These are phyloP conservation scores for Penicillium sp. DNA, from an alignment of 2,329 filamentous ascomycete species.

Conservation along the genomic window DNA sequence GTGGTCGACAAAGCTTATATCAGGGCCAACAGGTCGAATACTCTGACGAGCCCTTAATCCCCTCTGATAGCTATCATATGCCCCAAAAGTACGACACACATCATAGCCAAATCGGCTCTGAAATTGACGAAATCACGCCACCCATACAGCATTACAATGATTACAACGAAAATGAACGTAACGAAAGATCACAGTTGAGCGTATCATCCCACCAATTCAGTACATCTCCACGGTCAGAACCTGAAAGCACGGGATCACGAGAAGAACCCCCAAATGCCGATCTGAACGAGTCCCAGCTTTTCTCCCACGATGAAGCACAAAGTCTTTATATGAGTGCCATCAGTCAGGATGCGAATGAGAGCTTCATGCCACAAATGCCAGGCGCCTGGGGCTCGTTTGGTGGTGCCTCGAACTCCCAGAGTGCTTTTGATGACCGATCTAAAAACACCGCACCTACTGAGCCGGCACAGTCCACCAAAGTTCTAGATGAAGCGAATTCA, in stretches of 20 bases:
- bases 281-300: constrained; percentile 48
- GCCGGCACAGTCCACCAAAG: background rate
- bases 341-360: constrained; percentile 40
- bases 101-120: constrained; percentile 5
- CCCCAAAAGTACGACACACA: background rate
- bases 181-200: constrained; percentile 1
- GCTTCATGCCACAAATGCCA: constrained; percentile 39
- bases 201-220: constrained; percentile 8
- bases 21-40: constrained; percentile 1
- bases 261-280: constrained; percentile 32
- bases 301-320: constrained; percentile 50
- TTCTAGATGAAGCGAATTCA: constrained; percentile 28
- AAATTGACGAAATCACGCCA: background rate
- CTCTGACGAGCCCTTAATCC: background rate
- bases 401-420: constrained; percentile 6
- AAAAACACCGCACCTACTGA: background rate
- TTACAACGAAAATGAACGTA: constrained; percentile 2
- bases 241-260: constrained; percentile 25
- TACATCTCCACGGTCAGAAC: constrained; percentile 22
- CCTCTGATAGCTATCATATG: background rate
- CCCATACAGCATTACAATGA: background rate
- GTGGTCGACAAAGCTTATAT: constrained; percentile 17
- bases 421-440: background rate
- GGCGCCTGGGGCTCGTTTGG: constrained; percentile 43
- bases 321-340: constrained; percentile 58